phyloP scores from a whole-genome alignment of 2,329 filamentous ascomycete genomes.

The Talaromyces sp. region DNA sequence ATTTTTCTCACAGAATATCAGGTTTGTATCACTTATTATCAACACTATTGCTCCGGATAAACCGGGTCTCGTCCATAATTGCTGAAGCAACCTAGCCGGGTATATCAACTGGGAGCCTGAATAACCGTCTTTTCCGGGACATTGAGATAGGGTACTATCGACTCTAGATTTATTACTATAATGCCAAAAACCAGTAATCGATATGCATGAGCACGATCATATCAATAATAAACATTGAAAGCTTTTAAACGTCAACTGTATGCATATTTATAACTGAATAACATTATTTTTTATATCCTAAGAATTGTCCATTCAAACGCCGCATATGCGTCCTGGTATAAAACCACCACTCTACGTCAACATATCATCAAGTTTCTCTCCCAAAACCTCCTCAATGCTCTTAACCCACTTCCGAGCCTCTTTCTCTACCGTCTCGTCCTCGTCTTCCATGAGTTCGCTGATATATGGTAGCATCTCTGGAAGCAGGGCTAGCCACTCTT shows the following conservation, averaged over 20 bases:
- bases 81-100: too few relatives aligned
- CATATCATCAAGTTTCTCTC: constrained; percentile 89
- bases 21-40: too few relatives aligned
- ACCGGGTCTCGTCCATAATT: too few relatives aligned
- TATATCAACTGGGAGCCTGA: too few relatives aligned
- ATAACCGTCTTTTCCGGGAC: too few relatives aligned
- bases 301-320: background rate
- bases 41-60: too few relatives aligned
- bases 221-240: background rate
- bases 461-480: constrained; percentile 97
- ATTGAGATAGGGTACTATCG: too few relatives aligned
- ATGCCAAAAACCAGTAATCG: too few relatives aligned
- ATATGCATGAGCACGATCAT: too few relatives aligned
- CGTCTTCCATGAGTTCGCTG: constrained; percentile 91
- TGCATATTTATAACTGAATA: background rate
- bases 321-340: background rate
- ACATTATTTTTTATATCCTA: background rate
- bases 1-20: too few relatives aligned
- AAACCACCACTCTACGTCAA: constrained; percentile 57
- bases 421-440: constrained; percentile 86
- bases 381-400: constrained; percentile 81
- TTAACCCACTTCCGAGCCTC: constrained; percentile 88
- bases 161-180: too few relatives aligned
- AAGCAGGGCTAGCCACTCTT: constrained; percentile 87
- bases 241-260: background rate